These are phyloP conservation scores for Colletotrichum sp. DNA, from an alignment of 2,329 filamentous ascomycete genomes.

Conservation along the genomic window DNA sequence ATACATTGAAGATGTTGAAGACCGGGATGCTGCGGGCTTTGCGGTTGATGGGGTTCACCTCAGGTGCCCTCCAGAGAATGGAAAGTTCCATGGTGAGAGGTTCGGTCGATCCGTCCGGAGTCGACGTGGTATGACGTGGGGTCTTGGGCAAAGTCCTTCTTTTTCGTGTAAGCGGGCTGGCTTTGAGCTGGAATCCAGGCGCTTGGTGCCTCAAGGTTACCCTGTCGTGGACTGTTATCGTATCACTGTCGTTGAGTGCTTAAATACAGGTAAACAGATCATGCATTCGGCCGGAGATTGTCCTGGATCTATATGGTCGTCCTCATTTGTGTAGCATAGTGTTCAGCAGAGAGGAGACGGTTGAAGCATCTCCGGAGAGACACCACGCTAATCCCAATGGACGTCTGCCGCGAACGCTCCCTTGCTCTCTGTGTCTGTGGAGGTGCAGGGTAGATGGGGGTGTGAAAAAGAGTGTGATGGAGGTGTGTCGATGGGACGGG, in stretches of 20 bases:
- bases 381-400: constrained; percentile 13
- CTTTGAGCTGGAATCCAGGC: background rate
- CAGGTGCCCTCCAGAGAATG: constrained; percentile 61
- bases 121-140: background rate
- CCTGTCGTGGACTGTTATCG: background rate
- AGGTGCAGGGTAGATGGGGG: constrained; percentile 7
- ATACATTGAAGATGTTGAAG: constrained; percentile 78
- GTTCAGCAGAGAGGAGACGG: background rate
- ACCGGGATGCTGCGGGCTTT: constrained; percentile 83
- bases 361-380: constrained; percentile 19
- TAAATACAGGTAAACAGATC: background rate
- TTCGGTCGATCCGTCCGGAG: background rate
- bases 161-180: background rate
- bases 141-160: background rate
- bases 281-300: background rate
- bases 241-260: background rate
- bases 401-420: constrained; percentile 13
- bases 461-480: background rate
- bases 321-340: background rate
- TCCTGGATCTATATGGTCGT: constrained; percentile 7
- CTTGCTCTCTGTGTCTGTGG: constrained; percentile 8
- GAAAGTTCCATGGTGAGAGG: constrained; percentile 36
- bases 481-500: background rate
- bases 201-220: background rate
- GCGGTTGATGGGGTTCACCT: constrained; percentile 82